Percentiles rank a stretch among this genome's conserved stretches.
Conservation (phyloP, 1,284 basidiomycete species). For the Mycena citricolor region DNA sequence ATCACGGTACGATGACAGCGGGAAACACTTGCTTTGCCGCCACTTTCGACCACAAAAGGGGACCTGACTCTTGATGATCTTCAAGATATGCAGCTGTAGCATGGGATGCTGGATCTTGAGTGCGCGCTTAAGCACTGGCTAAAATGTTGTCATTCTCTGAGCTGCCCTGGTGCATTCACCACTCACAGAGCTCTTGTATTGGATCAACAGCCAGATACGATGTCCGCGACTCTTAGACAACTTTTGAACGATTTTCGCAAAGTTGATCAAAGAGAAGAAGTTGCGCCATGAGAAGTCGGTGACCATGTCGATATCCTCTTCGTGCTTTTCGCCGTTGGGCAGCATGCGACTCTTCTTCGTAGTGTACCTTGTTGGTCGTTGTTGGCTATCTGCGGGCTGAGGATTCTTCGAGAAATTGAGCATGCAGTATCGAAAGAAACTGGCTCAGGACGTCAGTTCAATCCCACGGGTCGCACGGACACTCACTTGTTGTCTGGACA, state of each 20-base stretch:
- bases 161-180: no score
- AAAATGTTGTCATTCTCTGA: conserved; percentile 11
- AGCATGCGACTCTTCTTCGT: conserved; percentile 53
- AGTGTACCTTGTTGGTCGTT: conserved; percentile 55
- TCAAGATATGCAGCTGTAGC: conserved; percentile 94
- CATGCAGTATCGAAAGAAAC: conserved; percentile 95
- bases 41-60: conserved; percentile 98
- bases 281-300: conserved; percentile 98
- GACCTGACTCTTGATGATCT: conserved; percentile 98
- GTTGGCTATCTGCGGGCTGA: conserved; percentile 61
- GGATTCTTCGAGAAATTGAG: conserved; percentile 68
- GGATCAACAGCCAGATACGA: conserved; percentile 93
- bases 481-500: conserved; percentile 82
- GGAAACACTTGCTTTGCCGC: conserved; percentile 77
- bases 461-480: conserved; percentile 1
- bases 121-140: conserved; percentile 95
- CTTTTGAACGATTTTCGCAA: conserved; percentile 98
- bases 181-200: conserved; percentile 95
- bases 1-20: not conserved
- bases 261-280: conserved; percentile 98
- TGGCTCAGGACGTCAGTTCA: conserved; percentile 30
- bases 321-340: conserved; percentile 69
- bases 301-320: conserved; percentile 88
- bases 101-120: conserved; percentile 92
- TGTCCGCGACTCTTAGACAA: conserved; percentile 94